Evolutionary conservation across 2,329 filamentous ascomycete species (phyloP).

Genomic region (Cadophora sp.): DNA sequence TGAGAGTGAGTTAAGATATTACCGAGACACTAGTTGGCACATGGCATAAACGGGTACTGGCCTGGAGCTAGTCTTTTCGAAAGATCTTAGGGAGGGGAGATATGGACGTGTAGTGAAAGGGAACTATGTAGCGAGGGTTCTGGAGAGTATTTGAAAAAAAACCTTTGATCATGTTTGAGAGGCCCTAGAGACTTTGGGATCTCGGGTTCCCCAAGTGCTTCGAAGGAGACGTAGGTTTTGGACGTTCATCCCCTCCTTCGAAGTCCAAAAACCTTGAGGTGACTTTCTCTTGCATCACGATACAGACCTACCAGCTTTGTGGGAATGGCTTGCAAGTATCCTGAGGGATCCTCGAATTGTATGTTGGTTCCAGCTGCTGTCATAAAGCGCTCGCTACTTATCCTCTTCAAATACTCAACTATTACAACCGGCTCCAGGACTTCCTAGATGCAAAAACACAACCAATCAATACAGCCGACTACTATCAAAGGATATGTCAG

Average conservation of each 20-base stretch:
- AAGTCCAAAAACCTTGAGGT: background rate
- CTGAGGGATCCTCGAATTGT: too few relatives aligned
- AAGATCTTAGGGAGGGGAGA: background rate
- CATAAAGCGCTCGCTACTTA: too few relatives aligned
- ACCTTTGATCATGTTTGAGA: too few relatives aligned
- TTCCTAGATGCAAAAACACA: background rate
- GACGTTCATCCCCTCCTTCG: background rate
- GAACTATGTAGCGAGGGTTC: too few relatives aligned
- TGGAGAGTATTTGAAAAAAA: too few relatives aligned
- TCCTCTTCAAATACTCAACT: background rate
- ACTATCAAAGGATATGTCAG: background rate
- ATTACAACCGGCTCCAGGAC: background rate
- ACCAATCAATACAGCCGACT: background rate
- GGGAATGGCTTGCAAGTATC: too few relatives aligned
- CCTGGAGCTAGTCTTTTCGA: background rate
- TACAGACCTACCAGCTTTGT: too few relatives aligned
- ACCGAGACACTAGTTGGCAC: conserved; percentile 2
- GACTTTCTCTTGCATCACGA: too few relatives aligned
- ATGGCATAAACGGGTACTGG: background rate
- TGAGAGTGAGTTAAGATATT: background rate
- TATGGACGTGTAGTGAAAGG: background rate
- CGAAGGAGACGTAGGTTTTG: too few relatives aligned
- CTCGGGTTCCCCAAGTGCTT: too few relatives aligned
- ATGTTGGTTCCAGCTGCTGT: too few relatives aligned
- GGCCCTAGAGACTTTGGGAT: too few relatives aligned